These are phyloP conservation scores for Stagonosporopsis tanaceti DNA, from an alignment of 2,329 filamentous ascomycete genomes.

Conservation along the genomic window DNA sequence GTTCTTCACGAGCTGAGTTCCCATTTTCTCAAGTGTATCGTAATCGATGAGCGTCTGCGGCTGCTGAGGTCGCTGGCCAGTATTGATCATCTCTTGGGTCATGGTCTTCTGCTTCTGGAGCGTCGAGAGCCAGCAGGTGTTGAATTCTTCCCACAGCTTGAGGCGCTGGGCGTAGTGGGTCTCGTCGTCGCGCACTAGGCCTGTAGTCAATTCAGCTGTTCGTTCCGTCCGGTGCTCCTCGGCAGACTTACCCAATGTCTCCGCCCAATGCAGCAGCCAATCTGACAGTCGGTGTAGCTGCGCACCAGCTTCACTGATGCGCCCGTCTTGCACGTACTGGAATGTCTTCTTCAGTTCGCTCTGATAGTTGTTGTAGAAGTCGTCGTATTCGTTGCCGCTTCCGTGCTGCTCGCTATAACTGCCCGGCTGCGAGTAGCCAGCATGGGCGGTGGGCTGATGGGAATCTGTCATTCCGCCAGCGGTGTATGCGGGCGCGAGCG, in stretches of 20 bases:
- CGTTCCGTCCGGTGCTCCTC: constrained; percentile 30
- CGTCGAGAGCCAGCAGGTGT: constrained; percentile 86
- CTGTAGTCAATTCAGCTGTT: constrained; percentile 63
- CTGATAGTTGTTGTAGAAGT: constrained; percentile 72
- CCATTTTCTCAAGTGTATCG: constrained; percentile 78
- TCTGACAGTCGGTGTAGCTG: constrained; percentile 69
- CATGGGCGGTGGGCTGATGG: constrained; percentile 52
- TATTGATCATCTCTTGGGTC: constrained; percentile 65
- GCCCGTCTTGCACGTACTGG: constrained; percentile 70
- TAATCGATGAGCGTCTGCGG: constrained; percentile 72
- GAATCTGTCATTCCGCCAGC: constrained; percentile 62
- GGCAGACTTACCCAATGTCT: constrained; percentile 67
- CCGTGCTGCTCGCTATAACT: constrained; percentile 43
- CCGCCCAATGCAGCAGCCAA: constrained; percentile 72
- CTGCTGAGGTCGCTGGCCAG: constrained; percentile 64
- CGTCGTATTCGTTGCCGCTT: constrained; percentile 65
- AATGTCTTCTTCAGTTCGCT: constrained; percentile 69
- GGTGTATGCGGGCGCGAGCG: constrained; percentile 59
- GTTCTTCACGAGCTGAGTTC: constrained; percentile 79
- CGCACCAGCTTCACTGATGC: constrained; percentile 65
- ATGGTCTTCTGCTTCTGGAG: constrained; percentile 85
- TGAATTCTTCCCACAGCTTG: constrained; percentile 92
- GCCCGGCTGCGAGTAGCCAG: constrained; percentile 48
- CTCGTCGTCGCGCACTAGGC: constrained; percentile 84
- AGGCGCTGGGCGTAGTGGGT: constrained; percentile 77